Evolutionary conservation across 2,329 filamentous ascomycete species (phyloP).

Genomic region (Akanthomyces uredinophilus): DNA sequence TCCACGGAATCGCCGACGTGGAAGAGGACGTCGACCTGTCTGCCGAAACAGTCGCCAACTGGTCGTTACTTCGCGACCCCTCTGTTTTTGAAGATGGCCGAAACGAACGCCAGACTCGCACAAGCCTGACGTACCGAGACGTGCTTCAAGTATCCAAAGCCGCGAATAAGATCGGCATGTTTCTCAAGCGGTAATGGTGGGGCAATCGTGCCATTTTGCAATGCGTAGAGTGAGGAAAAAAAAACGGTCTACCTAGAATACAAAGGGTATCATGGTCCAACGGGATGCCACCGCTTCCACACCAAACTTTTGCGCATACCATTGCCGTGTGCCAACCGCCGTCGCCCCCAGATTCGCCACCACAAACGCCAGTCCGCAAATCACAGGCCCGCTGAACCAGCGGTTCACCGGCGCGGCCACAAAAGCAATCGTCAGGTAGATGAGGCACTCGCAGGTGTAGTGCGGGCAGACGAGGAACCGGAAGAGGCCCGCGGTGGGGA

Average conservation of each 20-base stretch:
- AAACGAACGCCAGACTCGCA: slow-evolving; percentile 55
- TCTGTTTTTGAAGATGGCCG: slow-evolving; percentile 44
- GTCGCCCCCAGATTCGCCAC: slow-evolving; percentile 75
- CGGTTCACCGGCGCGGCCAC: slow-evolving; percentile 64
- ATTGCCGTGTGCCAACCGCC: slow-evolving; percentile 69
- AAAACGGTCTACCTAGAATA: slow-evolving; percentile 43
- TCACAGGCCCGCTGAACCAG: slow-evolving; percentile 66
- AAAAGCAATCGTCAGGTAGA: slow-evolving; percentile 76
- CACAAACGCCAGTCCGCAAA: slow-evolving; percentile 68
- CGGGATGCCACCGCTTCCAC: slow-evolving; percentile 53
- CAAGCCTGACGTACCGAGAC: slow-evolving; percentile 78
- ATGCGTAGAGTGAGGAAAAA: background rate
- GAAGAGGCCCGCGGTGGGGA: slow-evolving; percentile 72
- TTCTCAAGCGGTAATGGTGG: slow-evolving; percentile 33
- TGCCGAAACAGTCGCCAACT: slow-evolving; percentile 62
- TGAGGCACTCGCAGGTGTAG: slow-evolving; percentile 80
- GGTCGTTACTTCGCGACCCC: slow-evolving; percentile 56
- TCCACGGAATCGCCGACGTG: slow-evolving; percentile 70
- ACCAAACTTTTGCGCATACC: slow-evolving; percentile 76
- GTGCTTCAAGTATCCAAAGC: slow-evolving; percentile 76
- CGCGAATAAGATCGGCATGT: slow-evolving; percentile 59
- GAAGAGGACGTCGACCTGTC: slow-evolving; percentile 61
- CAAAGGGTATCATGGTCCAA: slow-evolving; percentile 72
- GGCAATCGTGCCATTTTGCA: background rate
- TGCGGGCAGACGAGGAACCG: slow-evolving; percentile 73